Evolutionary conservation across 2,329 filamentous ascomycete genomes (phyloP).

Genomic region (Sporothrix pseudoabietina): DNA sequence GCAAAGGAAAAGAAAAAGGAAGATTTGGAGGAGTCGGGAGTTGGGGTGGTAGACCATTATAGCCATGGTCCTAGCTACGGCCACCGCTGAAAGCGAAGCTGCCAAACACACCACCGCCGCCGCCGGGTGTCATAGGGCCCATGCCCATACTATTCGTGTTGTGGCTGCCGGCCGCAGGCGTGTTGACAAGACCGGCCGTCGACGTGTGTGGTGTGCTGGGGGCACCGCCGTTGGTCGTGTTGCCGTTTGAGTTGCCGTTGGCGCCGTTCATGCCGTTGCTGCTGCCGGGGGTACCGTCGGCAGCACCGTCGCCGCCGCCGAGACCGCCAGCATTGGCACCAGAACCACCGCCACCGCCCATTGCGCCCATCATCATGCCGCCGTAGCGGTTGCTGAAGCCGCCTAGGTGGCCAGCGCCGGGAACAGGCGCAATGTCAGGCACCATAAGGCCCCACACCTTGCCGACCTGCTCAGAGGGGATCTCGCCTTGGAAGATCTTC

Average conservation of each 20-base stretch:
- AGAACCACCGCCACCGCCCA: neutral
- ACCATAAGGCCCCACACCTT: slow-evolving; percentile 92
- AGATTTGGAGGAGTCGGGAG: neutral
- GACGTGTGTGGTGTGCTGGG: slow-evolving; percentile 67
- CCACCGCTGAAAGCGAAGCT: slow-evolving; percentile 59
- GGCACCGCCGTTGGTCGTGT: slow-evolving; percentile 41
- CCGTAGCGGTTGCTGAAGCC: slow-evolving; percentile 36
- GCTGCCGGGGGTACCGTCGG: slow-evolving; percentile 44
- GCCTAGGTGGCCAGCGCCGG: slow-evolving; percentile 39
- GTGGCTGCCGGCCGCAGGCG: slow-evolving; percentile 68
- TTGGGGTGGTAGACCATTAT: too few relatives aligned
- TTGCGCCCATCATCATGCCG: neutral
- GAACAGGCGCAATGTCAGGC: slow-evolving; percentile 56
- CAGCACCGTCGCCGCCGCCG: neutral
- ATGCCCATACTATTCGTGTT: slow-evolving; percentile 62
- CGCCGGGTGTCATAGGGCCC: slow-evolving; percentile 77
- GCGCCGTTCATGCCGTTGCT: slow-evolving; percentile 45
- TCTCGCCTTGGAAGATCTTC: slow-evolving; percentile 80
- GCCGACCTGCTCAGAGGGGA: slow-evolving; percentile 79
- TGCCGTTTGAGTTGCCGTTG: slow-evolving; percentile 39
- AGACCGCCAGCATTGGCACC: neutral
- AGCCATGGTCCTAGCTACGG: neutral
- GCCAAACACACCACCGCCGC: slow-evolving; percentile 73
- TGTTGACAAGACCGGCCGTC: slow-evolving; percentile 53
- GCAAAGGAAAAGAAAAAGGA: neutral